These are phyloP conservation scores for Magnaporthiopsis poae DNA, from an alignment of 2,329 filamentous ascomycete genomes.

Conservation along the genomic window DNA sequence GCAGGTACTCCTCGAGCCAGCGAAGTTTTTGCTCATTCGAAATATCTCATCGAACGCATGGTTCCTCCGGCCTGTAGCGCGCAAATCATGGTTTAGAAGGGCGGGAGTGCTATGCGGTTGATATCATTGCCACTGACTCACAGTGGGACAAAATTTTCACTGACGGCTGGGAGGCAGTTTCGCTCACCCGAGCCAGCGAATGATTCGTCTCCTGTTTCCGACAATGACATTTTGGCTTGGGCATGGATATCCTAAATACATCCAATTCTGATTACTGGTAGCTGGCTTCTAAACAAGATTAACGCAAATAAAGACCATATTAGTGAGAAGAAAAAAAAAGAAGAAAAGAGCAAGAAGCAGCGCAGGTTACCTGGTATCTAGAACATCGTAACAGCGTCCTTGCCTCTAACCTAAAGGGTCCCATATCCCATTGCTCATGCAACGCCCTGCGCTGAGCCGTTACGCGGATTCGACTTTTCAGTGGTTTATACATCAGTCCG, in stretches of 20 bases:
- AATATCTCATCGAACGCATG: background rate
- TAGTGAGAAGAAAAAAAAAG: background rate
- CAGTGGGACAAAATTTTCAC: background rate
- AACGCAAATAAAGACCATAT: background rate
- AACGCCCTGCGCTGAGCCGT: background rate
- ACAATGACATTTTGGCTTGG: no score
- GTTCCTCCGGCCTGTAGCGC: background rate
- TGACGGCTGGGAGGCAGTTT: background rate
- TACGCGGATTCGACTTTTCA: background rate
- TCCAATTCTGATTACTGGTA: background rate
- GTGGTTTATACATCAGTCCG: background rate
- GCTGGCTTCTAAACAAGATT: background rate
- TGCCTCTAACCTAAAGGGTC: background rate
- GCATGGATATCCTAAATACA: background rate
- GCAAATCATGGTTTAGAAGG: background rate
- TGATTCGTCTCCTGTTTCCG: background rate
- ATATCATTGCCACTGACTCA: slow-evolving; percentile 3
- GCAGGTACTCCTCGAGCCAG: background rate
- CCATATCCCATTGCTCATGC: background rate
- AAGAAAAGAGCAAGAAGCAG: background rate
- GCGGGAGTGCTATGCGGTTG: background rate
- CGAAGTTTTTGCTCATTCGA: background rate
- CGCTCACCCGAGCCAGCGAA: background rate
- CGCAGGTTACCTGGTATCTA: background rate
- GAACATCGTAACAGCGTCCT: background rate